Evolutionary conservation across 2,329 filamentous ascomycete genomes (phyloP).

Genomic region (Allantophomopsis cytisporea): DNA sequence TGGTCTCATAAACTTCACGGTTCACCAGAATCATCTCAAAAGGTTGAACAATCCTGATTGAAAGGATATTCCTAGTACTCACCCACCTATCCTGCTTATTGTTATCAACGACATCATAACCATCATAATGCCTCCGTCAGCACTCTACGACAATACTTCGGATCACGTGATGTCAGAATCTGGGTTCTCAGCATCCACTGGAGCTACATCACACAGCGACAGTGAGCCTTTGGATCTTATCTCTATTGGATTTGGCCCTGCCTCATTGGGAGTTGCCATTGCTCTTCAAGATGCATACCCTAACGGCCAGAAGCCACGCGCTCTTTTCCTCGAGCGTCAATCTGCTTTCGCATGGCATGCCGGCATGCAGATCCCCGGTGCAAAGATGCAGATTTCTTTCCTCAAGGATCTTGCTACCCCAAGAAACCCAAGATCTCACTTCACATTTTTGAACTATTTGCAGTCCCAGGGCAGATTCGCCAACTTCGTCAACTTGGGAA

Average conservation of each 20-base stretch:
- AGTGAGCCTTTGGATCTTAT: slow-evolving; percentile 68
- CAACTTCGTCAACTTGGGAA: slow-evolving; percentile 78
- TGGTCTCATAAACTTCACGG: too few relatives aligned
- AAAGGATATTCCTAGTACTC: too few relatives aligned
- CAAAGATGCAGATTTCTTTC: slow-evolving; percentile 94
- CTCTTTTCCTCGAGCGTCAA: slow-evolving; percentile 81
- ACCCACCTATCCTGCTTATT: too few relatives aligned
- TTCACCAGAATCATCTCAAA: too few relatives aligned
- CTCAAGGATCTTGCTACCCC: slow-evolving; percentile 88
- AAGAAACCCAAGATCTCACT: slow-evolving; percentile 72
- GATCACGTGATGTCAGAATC: too few relatives aligned
- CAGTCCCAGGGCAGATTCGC: slow-evolving; percentile 67
- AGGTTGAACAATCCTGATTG: too few relatives aligned
- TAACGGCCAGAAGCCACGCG: slow-evolving; percentile 42
- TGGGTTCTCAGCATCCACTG: too few relatives aligned
- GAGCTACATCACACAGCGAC: slow-evolving; percentile 8
- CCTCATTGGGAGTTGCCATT: slow-evolving; percentile 77
- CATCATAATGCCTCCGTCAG: too few relatives aligned
- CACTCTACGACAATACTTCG: too few relatives aligned
- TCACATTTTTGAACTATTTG: slow-evolving; percentile 93
- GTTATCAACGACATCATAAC: too few relatives aligned
- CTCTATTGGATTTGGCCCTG: slow-evolving; percentile 87
- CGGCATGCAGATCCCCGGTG: slow-evolving; percentile 82
- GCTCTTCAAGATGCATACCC: slow-evolving; percentile 68
- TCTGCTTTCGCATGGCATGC: slow-evolving; percentile 75